These are phyloP conservation scores for Leucocoprinus sp. DNA, from an alignment of 768 basidiomycete species.

Conservation along the genomic window DNA sequence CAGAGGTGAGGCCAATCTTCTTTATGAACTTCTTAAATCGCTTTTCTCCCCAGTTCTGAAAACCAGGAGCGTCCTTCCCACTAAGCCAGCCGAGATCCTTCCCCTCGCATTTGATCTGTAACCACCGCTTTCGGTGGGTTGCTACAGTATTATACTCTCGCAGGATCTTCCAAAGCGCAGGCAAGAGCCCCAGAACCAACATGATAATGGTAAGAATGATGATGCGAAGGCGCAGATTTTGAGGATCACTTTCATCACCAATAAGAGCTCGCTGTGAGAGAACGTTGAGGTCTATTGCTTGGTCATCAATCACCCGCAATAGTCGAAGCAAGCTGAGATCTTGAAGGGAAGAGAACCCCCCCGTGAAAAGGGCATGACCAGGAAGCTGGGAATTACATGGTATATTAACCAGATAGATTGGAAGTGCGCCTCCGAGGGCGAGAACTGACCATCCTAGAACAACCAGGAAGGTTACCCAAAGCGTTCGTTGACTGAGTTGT, in stretches of 20 bases:
- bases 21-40: conserved; percentile 61
- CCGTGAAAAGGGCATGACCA: conserved; percentile 36
- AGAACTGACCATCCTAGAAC: conserved; percentile 60
- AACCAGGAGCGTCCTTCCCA: conserved; percentile 53
- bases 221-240: conserved; percentile 49
- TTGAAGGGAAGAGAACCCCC: conserved; percentile 58
- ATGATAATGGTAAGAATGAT: conserved; percentile 61
- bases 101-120: conserved; percentile 53
- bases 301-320: conserved; percentile 49
- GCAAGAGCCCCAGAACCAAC: conserved; percentile 53
- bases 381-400: conserved; percentile 59
- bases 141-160: conserved; percentile 53
- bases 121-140: conserved; percentile 50
- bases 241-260: conserved; percentile 25
- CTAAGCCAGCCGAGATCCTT: conserved; percentile 74
- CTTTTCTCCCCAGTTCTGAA: conserved; percentile 67
- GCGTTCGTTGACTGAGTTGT: conserved; percentile 58
- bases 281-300: conserved; percentile 22
- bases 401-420: conserved; percentile 58
- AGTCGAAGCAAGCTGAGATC: conserved; percentile 74
- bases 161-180: conserved; percentile 57
- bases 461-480: conserved; percentile 60
- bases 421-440: conserved; percentile 63
- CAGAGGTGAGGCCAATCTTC: conserved; percentile 58
- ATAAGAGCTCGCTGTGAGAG: conserved; percentile 25